phyloP scores from a whole-genome alignment of 2,329 filamentous ascomycete species.

The Neofusicoccum laricinum region DNA sequence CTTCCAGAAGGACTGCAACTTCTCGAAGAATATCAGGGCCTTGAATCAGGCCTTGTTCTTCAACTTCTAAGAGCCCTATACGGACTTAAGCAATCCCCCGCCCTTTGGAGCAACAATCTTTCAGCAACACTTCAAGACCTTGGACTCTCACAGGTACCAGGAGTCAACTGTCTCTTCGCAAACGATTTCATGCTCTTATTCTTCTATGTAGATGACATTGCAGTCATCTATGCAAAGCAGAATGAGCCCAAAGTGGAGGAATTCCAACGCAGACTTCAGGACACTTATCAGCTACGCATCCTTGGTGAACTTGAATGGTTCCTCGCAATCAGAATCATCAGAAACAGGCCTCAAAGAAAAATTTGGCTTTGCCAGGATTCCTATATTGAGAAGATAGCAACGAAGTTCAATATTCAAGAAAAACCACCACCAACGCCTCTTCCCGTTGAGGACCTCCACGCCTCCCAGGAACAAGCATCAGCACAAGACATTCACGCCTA shows the following conservation, averaged over 20 bases:
- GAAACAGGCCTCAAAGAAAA: slow-evolving; percentile 2
- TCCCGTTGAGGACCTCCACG: slow-evolving; percentile 8
- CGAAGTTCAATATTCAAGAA: slow-evolving; percentile 17
- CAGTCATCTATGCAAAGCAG: slow-evolving; percentile 14
- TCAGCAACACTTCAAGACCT: slow-evolving; percentile 18
- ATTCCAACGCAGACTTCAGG: slow-evolving; percentile 14
- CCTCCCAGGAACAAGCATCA: slow-evolving; percentile 2
- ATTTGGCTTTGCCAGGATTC: slow-evolving; percentile 19
- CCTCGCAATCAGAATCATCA: slow-evolving; percentile 18
- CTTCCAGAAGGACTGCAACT: too few relatives aligned
- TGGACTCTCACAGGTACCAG: slow-evolving; percentile 17
- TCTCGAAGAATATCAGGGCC: too few relatives aligned
- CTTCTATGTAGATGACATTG: slow-evolving; percentile 20
- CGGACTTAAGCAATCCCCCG: slow-evolving; percentile 22
- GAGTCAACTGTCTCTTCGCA: slow-evolving; percentile 17
- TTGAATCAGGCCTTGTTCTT: too few relatives aligned
- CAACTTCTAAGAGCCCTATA: slow-evolving; percentile 23
- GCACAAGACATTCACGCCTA: slow-evolving; percentile 18
- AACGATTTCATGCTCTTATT: slow-evolving; percentile 18
- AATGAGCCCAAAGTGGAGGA: not conserved
- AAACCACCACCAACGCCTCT: slow-evolving; percentile 6
- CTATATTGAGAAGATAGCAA: slow-evolving; percentile 21
- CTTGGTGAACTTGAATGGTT: slow-evolving; percentile 18
- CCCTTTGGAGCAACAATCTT: slow-evolving; percentile 23
- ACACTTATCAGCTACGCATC: slow-evolving; percentile 9